phyloP scores from a whole-genome alignment of 2,329 filamentous ascomycete genomes.

The Fusarium tricinctum region DNA sequence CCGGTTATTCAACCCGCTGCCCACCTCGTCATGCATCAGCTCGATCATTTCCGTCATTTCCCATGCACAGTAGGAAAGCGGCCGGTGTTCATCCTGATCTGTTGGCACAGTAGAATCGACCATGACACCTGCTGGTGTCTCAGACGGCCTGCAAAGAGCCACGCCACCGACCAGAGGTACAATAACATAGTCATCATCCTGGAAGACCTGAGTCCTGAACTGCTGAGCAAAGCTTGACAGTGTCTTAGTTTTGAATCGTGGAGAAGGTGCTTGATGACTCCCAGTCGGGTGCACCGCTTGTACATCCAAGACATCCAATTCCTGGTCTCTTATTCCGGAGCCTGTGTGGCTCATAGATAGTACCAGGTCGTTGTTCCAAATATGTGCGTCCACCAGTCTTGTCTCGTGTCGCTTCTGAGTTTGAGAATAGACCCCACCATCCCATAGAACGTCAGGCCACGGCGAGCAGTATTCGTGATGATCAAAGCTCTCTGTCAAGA shows the following conservation, averaged over 20 bases:
- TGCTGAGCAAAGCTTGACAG: neutral
- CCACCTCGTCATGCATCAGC: slow-evolving; percentile 1
- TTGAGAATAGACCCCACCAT: neutral
- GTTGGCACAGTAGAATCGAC: neutral
- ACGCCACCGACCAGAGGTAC: slow-evolving; percentile 27
- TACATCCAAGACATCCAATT: slow-evolving; percentile 1
- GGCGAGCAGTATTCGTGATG: slow-evolving; percentile 25
- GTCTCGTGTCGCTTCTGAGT: neutral
- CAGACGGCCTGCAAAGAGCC: slow-evolving; percentile 19
- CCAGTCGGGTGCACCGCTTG: slow-evolving; percentile 19
- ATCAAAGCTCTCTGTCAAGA: slow-evolving; percentile 31
- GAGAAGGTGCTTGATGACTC: neutral
- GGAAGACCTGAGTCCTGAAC: slow-evolving; percentile 14
- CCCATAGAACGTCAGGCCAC: slow-evolving; percentile 20
- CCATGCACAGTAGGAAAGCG: neutral
- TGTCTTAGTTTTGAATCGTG: slow-evolving; percentile 6
- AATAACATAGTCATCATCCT: slow-evolving; percentile 39
- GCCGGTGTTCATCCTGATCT: neutral
- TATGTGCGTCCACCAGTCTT: slow-evolving; percentile 4
- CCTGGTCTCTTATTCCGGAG: neutral
- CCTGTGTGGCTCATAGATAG: slow-evolving; percentile 9
- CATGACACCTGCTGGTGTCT: neutral
- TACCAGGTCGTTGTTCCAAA: slow-evolving; percentile 37
- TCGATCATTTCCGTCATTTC: neutral
- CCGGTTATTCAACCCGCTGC: neutral